Evolutionary conservation across 345 rosid genomes (phyloP).

Genomic region (Eucalyptus paniculata): DNA sequence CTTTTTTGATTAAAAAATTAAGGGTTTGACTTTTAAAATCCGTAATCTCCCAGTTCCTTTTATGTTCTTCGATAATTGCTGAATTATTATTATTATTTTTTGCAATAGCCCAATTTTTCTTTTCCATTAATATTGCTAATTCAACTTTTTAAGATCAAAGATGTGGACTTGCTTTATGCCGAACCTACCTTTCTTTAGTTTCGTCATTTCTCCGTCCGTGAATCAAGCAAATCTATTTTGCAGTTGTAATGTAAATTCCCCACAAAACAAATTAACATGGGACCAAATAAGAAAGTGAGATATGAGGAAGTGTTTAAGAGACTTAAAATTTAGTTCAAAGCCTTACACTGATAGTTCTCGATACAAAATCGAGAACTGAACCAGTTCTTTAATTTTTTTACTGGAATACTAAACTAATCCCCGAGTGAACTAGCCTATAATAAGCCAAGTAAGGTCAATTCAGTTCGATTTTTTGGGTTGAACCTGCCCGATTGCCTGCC

Average conservation of each 20-base stretch:
- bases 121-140: background rate
- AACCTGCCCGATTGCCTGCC: background rate
- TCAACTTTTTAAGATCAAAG: background rate
- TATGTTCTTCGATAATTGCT: background rate
- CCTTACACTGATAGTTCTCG: background rate
- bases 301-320: background rate
- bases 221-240: background rate
- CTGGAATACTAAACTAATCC: rapidly evolving
- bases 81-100: background rate
- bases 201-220: background rate
- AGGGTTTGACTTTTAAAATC: background rate
- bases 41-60: background rate
- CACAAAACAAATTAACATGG: background rate
- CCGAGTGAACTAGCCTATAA: background rate
- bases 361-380: background rate
- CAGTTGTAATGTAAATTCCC: background rate
- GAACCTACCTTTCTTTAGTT: background rate
- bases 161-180: background rate
- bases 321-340: background rate
- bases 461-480: background rate
- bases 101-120: background rate
- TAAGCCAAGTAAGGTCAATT: background rate
- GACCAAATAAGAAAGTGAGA: background rate
- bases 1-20: background rate
- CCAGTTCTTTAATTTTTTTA: background rate